Percentiles rank a stretch among this genome's conserved stretches.
These are phyloP conservation scores for Panicum hallii DNA, from an alignment of 202 grass and related monocot species.

Conservation along the genomic window DNA sequence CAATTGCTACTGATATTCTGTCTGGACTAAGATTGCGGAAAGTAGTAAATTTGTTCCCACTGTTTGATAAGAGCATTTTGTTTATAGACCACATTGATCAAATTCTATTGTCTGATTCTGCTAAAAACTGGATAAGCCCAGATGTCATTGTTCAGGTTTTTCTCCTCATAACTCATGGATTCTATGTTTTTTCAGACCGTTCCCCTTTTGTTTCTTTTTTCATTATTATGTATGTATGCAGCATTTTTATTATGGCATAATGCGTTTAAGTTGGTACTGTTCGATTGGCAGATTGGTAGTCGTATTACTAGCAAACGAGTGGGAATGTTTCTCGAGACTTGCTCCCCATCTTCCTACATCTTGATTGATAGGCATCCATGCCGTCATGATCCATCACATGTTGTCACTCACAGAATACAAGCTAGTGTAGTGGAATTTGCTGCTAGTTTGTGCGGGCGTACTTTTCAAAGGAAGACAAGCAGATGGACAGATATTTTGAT, in stretches of 20 bases:
- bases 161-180: conserved; percentile 23
- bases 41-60: conserved; percentile 61
- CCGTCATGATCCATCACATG: conserved; percentile 96
- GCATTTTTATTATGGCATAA: conserved; percentile 38
- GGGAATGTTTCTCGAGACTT: conserved; percentile 72
- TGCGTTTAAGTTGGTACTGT: conserved; percentile 36
- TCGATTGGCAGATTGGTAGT: conserved; percentile 82
- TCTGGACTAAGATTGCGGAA: conserved; percentile 83
- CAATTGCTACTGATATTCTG: conserved; percentile 83
- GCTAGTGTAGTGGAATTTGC: conserved; percentile 75
- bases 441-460: conserved; percentile 52
- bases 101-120: conserved; percentile 80
- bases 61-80: conserved; percentile 47
- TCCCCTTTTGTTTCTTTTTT: conserved; percentile 9
- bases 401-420: conserved; percentile 90
- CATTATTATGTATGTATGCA: conserved; percentile 11
- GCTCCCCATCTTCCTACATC: conserved; percentile 78
- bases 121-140: conserved; percentile 72
- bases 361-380: conserved; percentile 83
- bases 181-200: conserved; percentile 6
- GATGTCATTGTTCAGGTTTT: conserved; percentile 91
- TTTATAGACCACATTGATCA: conserved; percentile 92
- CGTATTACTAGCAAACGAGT: conserved; percentile 92
- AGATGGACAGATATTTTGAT: conserved; percentile 75
- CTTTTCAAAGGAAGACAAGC: conserved; percentile 59